Evolutionary conservation across 306 rosid species (phyloP).

Genomic region (Mucuna pruriens): DNA sequence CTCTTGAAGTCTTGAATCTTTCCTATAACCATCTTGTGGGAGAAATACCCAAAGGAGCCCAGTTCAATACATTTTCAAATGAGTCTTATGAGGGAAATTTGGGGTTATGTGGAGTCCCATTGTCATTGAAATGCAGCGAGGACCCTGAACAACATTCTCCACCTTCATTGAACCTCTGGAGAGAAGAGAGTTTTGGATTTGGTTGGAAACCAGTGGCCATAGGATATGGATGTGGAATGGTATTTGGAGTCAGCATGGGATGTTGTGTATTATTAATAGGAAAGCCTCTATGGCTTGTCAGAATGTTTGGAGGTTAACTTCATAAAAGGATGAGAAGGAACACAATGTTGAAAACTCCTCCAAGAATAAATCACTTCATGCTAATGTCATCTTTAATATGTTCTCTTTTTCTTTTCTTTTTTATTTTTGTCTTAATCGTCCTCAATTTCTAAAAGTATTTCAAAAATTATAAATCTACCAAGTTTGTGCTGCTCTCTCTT

Average conservation of each 20-base stretch:
- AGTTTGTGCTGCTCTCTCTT: too few species aligned
- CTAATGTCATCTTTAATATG: not conserved
- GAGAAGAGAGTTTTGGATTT: slow-evolving; percentile 21
- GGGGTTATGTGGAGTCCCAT: slow-evolving; percentile 41
- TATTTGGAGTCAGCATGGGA: slow-evolving; percentile 36
- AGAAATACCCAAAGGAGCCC: slow-evolving; percentile 44
- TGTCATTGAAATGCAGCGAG: slow-evolving; percentile 9
- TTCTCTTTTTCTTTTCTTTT: too few species aligned
- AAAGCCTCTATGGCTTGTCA: slow-evolving; percentile 25
- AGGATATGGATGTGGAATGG: slow-evolving; percentile 50
- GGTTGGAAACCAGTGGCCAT: slow-evolving; percentile 42
- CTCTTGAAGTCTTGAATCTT: slow-evolving; percentile 32
- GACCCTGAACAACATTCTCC: not conserved
- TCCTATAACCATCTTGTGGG: slow-evolving; percentile 40
- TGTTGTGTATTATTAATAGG: slow-evolving; percentile 1
- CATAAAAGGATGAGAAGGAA: not conserved
- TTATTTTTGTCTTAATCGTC: too few species aligned
- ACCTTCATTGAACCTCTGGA: not conserved
- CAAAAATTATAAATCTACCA: too few species aligned
- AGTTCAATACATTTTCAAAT: slow-evolving; percentile 43
- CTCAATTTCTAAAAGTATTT: too few species aligned
- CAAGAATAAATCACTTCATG: not conserved
- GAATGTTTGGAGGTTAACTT: not conserved
- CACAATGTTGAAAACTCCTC: not conserved
- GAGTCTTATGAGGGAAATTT: slow-evolving; percentile 43